Percentiles rank a stretch among this genome's conserved stretches.
Evolutionary conservation across 441 rosid genomes (phyloP).

Genomic region (Croton laevigatus): DNA sequence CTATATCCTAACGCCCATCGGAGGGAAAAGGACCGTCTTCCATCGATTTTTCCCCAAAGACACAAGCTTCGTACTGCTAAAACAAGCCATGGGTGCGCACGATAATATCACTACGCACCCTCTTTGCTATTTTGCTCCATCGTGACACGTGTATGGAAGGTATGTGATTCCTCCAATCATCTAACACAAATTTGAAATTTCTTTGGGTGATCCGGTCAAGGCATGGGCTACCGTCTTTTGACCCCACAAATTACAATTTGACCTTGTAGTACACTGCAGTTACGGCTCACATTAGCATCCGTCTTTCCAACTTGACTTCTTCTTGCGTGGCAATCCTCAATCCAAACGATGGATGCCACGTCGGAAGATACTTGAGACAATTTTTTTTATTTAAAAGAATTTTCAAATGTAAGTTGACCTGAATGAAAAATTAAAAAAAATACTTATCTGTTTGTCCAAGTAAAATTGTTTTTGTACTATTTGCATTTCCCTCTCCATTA

Average conservation of each 20-base stretch:
- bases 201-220: background rate
- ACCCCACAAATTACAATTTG: background rate
- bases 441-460: background rate
- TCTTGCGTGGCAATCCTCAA: background rate
- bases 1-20: background rate
- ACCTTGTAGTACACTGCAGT: background rate
- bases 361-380: background rate
- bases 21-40: background rate
- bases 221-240: background rate
- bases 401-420: background rate
- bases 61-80: background rate
- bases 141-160: constrained; percentile 22
- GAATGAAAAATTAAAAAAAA: background rate
- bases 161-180: background rate
- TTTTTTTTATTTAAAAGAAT: background rate
- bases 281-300: background rate
- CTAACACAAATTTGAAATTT: background rate
- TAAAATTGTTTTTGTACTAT: background rate
- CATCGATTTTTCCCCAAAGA: background rate
- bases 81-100: constrained; percentile 14
- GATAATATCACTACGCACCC: constrained; percentile 8
- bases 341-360: constrained; percentile 15
- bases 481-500: constrained; percentile 1
- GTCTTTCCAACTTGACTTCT: background rate
- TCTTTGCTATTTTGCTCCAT: background rate